Percentiles rank a stretch among this genome's conserved stretches.
phyloP scores from a whole-genome alignment of 331 rosid species.

The Pyracantha coccinea region DNA sequence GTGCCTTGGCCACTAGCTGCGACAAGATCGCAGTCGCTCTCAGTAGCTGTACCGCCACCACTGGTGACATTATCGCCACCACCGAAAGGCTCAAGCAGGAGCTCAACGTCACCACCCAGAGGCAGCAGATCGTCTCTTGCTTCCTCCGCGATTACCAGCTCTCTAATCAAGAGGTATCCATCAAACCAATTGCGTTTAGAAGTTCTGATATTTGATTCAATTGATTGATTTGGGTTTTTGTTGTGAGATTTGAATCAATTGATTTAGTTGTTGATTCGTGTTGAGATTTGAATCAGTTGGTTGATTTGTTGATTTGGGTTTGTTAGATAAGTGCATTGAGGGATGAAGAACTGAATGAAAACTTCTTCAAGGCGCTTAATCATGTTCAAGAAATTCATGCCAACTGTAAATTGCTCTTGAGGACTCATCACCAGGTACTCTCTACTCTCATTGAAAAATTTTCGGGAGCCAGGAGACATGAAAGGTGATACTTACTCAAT shows the following conservation, averaged over 20 bases:
- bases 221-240: not conserved
- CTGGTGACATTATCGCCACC: slow-evolving; percentile 81
- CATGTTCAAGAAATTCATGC: slow-evolving; percentile 96
- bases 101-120: slow-evolving; percentile 67
- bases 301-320: slow-evolving; percentile 10
- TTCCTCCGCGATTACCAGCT: slow-evolving; percentile 96
- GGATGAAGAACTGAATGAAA: slow-evolving; percentile 69
- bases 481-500: not conserved
- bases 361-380: slow-evolving; percentile 87
- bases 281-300: not conserved
- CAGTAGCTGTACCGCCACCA: slow-evolving; percentile 67
- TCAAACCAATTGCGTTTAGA: not conserved
- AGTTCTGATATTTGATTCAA: not conserved
- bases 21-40: slow-evolving; percentile 86
- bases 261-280: not conserved
- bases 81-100: slow-evolving; percentile 93
- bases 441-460: not conserved
- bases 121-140: slow-evolving; percentile 82
- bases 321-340: slow-evolving; percentile 67
- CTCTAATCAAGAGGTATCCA: slow-evolving; percentile 68
- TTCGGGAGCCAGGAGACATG: not conserved
- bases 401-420: slow-evolving; percentile 80
- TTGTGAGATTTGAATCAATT: not conserved
- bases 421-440: slow-evolving; percentile 93
- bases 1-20: slow-evolving; percentile 64